Evolutionary conservation across 257 asterid genomes (phyloP), one percentile per base, ranked within the genome.

Genomic region (Solanum chaucha): DNA sequence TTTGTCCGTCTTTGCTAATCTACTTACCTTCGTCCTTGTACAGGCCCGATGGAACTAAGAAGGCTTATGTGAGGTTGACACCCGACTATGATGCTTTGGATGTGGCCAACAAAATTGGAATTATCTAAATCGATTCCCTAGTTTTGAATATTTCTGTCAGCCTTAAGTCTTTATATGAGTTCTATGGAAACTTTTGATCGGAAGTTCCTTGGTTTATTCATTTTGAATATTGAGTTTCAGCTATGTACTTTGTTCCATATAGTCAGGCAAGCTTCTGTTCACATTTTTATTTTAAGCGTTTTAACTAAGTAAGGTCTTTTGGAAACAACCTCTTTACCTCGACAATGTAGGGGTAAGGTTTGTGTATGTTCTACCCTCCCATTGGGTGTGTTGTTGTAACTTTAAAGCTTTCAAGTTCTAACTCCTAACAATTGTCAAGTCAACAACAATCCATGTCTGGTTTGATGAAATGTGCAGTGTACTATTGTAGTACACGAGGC

Each of bases 11-110:
- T 26, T 46, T 28, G 84, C 84, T 80, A 80, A 80, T 34, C 84
- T 44, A 44, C 26, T 46, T 24, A 9, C 35, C 15, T 17, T 71
- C 6, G 8, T 26, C 65, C 8, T 51, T 34, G 80, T 88, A 58
- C 90, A 93, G 95, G 92, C 95, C 95, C 1, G 92, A 91, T 87
- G 95, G 84, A 2, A 80, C 65, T 0, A 80, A 80, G 84, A 80
- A 80, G 84, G 84, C 84, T 8, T 80, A 80, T 80, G 84, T 80
- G 84, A 80, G 65, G 67, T 14, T 80, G 84, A 80, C 84, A 28
- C 84, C 84, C 22, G 84, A 80, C 84, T 80, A 44, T 46, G 84
- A 80, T 80, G 67, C 67, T 46, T 80, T 80, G 84, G 84, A 80
- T 80, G 84, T 80, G 84, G 84, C 67, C 15, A 80, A 80, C 84